Conservation (phyloP, 148 eudicot genomes). For the Silene conica region DNA sequence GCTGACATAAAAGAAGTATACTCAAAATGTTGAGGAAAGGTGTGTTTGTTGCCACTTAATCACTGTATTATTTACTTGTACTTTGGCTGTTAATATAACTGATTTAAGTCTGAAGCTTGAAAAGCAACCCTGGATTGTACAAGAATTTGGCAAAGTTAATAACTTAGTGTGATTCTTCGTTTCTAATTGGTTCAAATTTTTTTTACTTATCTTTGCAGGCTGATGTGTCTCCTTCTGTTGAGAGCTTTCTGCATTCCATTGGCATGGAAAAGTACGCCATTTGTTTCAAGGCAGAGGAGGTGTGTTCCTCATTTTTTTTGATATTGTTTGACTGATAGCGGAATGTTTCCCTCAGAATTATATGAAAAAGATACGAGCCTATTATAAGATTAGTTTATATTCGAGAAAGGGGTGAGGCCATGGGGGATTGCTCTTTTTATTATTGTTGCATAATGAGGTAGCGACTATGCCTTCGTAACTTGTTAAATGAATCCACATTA, state of each 20-base stretch:
- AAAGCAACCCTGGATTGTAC: background rate
- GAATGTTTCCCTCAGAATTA: background rate
- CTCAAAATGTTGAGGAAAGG: background rate
- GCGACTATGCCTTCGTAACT: background rate
- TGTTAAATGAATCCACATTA: background rate
- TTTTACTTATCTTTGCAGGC: constrained; percentile 38
- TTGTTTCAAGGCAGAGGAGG: constrained; percentile 85
- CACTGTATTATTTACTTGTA: background rate
- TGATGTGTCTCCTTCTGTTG: constrained; percentile 54
- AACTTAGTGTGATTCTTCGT: too few species aligned
- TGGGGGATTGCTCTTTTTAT: background rate
- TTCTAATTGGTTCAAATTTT: constrained; percentile 1
- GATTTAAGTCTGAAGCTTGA: background rate
- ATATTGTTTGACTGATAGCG: constrained; percentile 1
- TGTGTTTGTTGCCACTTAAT: background rate
- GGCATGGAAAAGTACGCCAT: constrained; percentile 69
- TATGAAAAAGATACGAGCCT: background rate
- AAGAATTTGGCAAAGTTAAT: too few species aligned
- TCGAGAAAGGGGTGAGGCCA: background rate
- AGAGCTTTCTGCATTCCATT: constrained; percentile 60
- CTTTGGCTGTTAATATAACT: background rate
- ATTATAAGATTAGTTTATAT: constrained; percentile 2
- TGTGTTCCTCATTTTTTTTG: constrained; percentile 22
- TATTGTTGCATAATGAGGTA: background rate
- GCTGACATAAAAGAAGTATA: background rate